Base-by-base conservation (phyloP, 148 eudicot genomes). In the Vaccinium corymbosum region DNA sequence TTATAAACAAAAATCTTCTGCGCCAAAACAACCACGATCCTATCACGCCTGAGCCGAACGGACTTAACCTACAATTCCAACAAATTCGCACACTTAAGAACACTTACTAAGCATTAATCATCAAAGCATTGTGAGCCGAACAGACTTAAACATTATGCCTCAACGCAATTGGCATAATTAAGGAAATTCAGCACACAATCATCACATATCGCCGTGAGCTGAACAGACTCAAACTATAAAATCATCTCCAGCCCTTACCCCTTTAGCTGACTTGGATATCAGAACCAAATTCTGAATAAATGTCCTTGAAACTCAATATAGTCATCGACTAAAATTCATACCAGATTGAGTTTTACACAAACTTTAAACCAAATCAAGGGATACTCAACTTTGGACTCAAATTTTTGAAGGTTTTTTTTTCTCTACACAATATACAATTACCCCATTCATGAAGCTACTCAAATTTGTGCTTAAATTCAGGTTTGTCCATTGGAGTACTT, bases 1-100 rank as follows among this genome's bases (percentile, higher is more conserved):
- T 91, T 89, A 68, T 94, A 94, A 13, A 94, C 94, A 38, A 89
- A 86, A 0, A 94, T 71, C 87, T 93, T 93, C 79, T 89, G 91
- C 6, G 68, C 14, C 15, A 92, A 84, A 7, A 86, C 85, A 6
- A 92, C 91, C 51, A 93, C 83, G 49, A 94, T 93, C 61, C 92
- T 86, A 50, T 94, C 95, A 3, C 91, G 84, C 15, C 95, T 87
- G 13, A 94, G 87, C 59, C 95, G 89, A 7, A 93, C 94, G 1
- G 93, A 87, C 19, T 81, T 84, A 25, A 93, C 94, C 72, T 66
- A 66, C 9, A 66, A 66, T 15, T 12, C 35, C 32, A 22, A 25
- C 14, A 11, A 66, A 66, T 66, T 25, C 7, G 8, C 72, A 27
- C 35, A 66, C 14, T 25, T 66, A 66, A 27, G 29, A 14, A 29